These are phyloP conservation scores for Albizia julibrissin DNA, from an alignment of 306 rosid genomes.

Conservation along the genomic window DNA sequence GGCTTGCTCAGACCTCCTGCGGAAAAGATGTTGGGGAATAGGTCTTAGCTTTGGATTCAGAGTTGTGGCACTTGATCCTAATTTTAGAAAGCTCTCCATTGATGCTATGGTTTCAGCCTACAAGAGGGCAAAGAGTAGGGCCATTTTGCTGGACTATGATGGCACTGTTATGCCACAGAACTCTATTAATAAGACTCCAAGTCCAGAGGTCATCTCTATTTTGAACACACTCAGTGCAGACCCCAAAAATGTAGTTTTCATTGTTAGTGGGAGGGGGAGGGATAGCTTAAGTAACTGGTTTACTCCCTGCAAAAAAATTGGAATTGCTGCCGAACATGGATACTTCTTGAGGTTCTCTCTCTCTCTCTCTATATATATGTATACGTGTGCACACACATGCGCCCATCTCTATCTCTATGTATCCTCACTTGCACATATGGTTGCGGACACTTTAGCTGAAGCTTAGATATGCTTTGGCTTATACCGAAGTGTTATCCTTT, in stretches of 20 bases:
- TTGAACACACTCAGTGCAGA: conserved; percentile 62
- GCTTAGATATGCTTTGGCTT: neutral
- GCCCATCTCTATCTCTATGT: conserved; percentile 37
- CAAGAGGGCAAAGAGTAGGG: conserved; percentile 56
- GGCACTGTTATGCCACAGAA: conserved; percentile 85
- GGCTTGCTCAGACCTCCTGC: conserved; percentile 49
- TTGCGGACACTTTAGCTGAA: neutral
- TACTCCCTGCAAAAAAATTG: conserved; percentile 62
- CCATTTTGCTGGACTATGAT: conserved; percentile 81
- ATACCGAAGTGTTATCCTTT: neutral
- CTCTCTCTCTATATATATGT: neutral
- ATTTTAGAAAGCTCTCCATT: conserved; percentile 71
- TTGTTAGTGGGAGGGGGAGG: conserved; percentile 81
- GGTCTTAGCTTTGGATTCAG: conserved; percentile 82
- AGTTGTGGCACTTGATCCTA: conserved; percentile 85
- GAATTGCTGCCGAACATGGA: conserved; percentile 85
- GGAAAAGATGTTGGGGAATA: conserved; percentile 48
- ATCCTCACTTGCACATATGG: conserved; percentile 1
- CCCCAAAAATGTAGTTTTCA: conserved; percentile 70
- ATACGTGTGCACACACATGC: neutral
- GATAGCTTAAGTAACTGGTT: conserved; percentile 75
- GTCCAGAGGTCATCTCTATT: conserved; percentile 63
- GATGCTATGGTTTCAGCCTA: conserved; percentile 71
- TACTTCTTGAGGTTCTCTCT: conserved; percentile 64
- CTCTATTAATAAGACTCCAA: conserved; percentile 67